Conservation (phyloP, 257 asterid genomes). For the Gynochthodes officinalis region DNA sequence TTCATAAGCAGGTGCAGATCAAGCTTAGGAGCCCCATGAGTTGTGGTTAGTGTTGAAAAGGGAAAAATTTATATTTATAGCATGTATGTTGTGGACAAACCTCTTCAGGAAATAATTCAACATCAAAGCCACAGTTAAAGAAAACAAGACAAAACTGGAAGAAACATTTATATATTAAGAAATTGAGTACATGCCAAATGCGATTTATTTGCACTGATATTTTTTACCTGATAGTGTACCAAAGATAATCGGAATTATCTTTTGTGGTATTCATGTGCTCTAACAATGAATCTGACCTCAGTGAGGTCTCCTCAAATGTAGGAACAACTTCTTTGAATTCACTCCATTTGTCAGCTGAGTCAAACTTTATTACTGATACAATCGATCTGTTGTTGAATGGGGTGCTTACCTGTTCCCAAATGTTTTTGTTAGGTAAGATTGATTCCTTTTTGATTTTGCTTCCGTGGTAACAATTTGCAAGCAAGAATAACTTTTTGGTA, state of each 20-base stretch:
- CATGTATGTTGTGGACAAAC: not conserved
- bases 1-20: not conserved
- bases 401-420: constrained; percentile 42
- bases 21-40: not conserved
- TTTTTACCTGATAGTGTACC: constrained; percentile 73
- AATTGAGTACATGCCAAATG: no score
- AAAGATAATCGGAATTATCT: constrained; percentile 77
- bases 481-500: not conserved
- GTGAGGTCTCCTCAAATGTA: constrained; percentile 30
- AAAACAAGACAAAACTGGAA: not conserved
- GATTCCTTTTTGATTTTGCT: not conserved
- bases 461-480: not conserved
- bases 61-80: not conserved
- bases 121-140: not conserved
- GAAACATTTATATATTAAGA: not conserved
- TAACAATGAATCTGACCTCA: constrained; percentile 48
- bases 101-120: not conserved
- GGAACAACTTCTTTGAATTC: constrained; percentile 56
- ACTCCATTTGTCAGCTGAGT: constrained; percentile 50
- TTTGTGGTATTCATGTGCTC: constrained; percentile 79
- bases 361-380: constrained; percentile 37
- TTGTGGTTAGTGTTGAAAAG: not conserved
- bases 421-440: not conserved
- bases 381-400: constrained; percentile 47
- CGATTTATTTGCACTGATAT: not conserved